Conservation (phyloP, 1,284 basidiomycete genomes). For the Caloboletus inedulis region DNA sequence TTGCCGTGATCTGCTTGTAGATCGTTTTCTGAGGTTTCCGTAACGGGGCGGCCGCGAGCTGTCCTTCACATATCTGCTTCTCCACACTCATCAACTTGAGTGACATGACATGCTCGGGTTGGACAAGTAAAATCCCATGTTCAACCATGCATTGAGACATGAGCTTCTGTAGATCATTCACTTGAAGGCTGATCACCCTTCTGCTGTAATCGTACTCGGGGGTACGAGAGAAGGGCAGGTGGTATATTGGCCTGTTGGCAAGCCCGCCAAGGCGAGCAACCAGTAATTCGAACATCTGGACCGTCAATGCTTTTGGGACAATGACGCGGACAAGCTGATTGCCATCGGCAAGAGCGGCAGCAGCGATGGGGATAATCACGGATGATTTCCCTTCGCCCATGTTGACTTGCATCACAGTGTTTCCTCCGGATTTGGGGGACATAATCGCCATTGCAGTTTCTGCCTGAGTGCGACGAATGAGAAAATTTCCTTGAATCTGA, state of each 20-base stretch:
- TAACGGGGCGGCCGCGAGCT: fast-evolving
- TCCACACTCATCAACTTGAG: not conserved
- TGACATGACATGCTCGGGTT: not conserved
- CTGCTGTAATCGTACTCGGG: fast-evolving
- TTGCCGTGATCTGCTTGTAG: not conserved
- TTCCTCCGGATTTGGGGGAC: not conserved
- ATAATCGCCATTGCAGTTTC: not conserved
- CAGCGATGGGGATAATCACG: slow-evolving; percentile 48
- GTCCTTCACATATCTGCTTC: not conserved
- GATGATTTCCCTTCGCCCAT: slow-evolving; percentile 36
- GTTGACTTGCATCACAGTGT: not conserved
- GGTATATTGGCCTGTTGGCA: slow-evolving; percentile 43
- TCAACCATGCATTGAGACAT: not conserved
- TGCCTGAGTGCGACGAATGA: not conserved
- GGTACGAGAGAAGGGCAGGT: slow-evolving; percentile 45
- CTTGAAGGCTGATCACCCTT: not conserved
- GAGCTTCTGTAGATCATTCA: not conserved
- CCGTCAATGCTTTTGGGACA: slow-evolving; percentile 42
- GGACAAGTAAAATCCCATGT: not conserved
- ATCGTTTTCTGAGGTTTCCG: not conserved
- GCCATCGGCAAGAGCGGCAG: slow-evolving; percentile 41
- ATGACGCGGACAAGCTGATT: slow-evolving; percentile 44
- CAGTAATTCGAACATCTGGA: slow-evolving; percentile 48
- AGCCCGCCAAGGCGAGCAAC: slow-evolving; percentile 42
- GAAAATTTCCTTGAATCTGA: not conserved